These are phyloP conservation scores for Fusarium chlamydosporum DNA, from an alignment of 2,329 filamentous ascomycete species.

Conservation along the genomic window DNA sequence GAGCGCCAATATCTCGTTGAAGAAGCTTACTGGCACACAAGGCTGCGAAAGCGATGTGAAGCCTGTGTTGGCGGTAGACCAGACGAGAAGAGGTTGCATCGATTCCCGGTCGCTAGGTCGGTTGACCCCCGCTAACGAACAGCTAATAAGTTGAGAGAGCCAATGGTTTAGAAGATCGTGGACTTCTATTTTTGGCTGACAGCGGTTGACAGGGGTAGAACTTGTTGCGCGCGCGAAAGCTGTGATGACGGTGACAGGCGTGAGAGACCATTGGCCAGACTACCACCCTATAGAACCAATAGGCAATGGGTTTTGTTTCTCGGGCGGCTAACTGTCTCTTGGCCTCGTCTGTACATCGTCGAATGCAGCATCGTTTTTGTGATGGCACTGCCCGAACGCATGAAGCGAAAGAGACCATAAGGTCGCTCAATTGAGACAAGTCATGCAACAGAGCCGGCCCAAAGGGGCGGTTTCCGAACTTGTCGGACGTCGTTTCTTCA, in stretches of 20 bases:
- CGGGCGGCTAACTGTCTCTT: slow-evolving; percentile 50
- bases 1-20: slow-evolving; percentile 40
- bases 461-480: slow-evolving; percentile 30
- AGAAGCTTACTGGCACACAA: slow-evolving; percentile 46
- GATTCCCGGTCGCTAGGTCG: slow-evolving; percentile 40
- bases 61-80: slow-evolving; percentile 42
- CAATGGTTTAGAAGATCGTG: slow-evolving; percentile 53
- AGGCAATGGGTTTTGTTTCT: slow-evolving; percentile 31
- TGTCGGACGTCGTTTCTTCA: slow-evolving; percentile 29
- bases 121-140: slow-evolving; percentile 45
- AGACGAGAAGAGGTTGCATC: slow-evolving; percentile 42
- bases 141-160: slow-evolving; percentile 38
- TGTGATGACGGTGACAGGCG: slow-evolving; percentile 37
- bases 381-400: slow-evolving; percentile 45
- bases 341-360: slow-evolving; percentile 33
- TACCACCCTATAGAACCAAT: slow-evolving; percentile 41
- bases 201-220: slow-evolving; percentile 44
- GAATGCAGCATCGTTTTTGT: slow-evolving; percentile 38
- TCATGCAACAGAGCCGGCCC: slow-evolving; percentile 43
- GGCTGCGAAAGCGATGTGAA: slow-evolving; percentile 38
- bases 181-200: slow-evolving; percentile 57
- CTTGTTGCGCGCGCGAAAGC: slow-evolving; percentile 59
- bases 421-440: slow-evolving; percentile 46
- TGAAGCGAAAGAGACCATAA: slow-evolving; percentile 43
- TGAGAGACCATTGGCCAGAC: slow-evolving; percentile 50